These are phyloP conservation scores for Solanum pennellii DNA, from an alignment of 257 asterid genomes.

Conservation along the genomic window DNA sequence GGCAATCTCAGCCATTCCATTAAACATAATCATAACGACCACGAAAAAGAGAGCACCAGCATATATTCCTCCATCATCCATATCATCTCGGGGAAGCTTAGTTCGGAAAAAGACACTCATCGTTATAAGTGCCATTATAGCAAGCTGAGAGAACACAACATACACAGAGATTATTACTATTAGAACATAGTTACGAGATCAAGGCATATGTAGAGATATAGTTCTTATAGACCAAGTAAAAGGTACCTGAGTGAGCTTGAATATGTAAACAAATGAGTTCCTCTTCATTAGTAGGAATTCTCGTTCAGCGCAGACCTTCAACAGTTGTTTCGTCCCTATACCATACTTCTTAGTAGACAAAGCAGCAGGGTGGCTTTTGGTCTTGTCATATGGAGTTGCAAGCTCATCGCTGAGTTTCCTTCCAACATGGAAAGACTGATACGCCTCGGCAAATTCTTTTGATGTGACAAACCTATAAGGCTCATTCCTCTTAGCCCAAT, in stretches of 20 bases:
- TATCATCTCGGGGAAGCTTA: conserved; percentile 14
- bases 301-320: conserved; percentile 47
- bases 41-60: conserved; percentile 43
- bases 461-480: conserved; percentile 30
- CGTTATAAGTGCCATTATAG: conserved; percentile 20
- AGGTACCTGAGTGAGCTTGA: conserved; percentile 40
- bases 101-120: conserved; percentile 46
- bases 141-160: conserved; percentile 19
- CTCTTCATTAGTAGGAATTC: conserved; percentile 46
- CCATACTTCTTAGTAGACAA: conserved; percentile 47
- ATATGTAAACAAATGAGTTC: conserved; percentile 43
- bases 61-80: conserved; percentile 35
- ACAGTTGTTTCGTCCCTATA: conserved; percentile 32
- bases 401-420: conserved; percentile 29
- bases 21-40: conserved; percentile 40
- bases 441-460: conserved; percentile 39
- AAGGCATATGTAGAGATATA: neutral
- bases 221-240: neutral
- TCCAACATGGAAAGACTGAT: conserved; percentile 21
- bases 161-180: conserved; percentile 7
- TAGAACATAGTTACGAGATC: neutral
- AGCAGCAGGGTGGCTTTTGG: conserved; percentile 70
- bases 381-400: conserved; percentile 45
- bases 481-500: conserved; percentile 38
- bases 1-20: conserved; percentile 47